Conservation (phyloP, 768 basidiomycete species). For the Tubosaeta sp. region DNA sequence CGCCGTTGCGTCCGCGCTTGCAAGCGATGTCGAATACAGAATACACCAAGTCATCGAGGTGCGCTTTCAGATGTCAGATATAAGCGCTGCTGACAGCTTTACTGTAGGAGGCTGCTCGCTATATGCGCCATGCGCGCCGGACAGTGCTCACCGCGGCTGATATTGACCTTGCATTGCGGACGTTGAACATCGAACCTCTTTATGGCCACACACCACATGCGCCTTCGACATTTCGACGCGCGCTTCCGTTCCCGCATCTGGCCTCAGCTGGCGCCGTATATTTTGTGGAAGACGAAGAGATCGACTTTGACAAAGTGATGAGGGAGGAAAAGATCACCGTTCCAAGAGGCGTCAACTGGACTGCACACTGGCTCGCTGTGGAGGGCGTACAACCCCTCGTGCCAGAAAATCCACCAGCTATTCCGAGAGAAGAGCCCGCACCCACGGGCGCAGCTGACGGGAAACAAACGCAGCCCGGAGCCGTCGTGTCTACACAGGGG, state of each 20-base stretch:
- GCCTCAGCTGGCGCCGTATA: slow-evolving; percentile 69
- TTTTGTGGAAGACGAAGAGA: slow-evolving; percentile 94
- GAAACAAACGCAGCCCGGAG: slow-evolving; percentile 28
- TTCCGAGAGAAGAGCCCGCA: slow-evolving; percentile 52
- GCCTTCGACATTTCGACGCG: slow-evolving; percentile 38
- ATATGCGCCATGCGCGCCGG: slow-evolving; percentile 91
- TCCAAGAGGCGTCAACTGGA: slow-evolving; percentile 80
- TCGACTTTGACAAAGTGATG: slow-evolving; percentile 90
- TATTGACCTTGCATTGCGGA: slow-evolving; percentile 90
- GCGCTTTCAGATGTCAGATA: slow-evolving; percentile 10
- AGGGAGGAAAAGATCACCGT: slow-evolving; percentile 81
- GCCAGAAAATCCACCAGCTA: slow-evolving; percentile 89
- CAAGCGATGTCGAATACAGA: slow-evolving; percentile 95
- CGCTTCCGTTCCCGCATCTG: slow-evolving; percentile 42
- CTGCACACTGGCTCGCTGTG: slow-evolving; percentile 97
- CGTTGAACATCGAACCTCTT: slow-evolving; percentile 93
- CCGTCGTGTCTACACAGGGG: slow-evolving; percentile 19
- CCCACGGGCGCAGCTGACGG: slow-evolving; percentile 21
- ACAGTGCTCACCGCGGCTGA: slow-evolving; percentile 88
- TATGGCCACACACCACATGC: slow-evolving; percentile 52
- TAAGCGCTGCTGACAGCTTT: not conserved
- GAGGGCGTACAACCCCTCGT: slow-evolving; percentile 98
- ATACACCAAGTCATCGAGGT: slow-evolving; percentile 95
- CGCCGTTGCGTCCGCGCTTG: slow-evolving; percentile 74
- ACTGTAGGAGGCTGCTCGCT: slow-evolving; percentile 81